phyloP scores from a whole-genome alignment of 2,329 filamentous ascomycete genomes.

The Coniosporium tulheliwenetii region DNA sequence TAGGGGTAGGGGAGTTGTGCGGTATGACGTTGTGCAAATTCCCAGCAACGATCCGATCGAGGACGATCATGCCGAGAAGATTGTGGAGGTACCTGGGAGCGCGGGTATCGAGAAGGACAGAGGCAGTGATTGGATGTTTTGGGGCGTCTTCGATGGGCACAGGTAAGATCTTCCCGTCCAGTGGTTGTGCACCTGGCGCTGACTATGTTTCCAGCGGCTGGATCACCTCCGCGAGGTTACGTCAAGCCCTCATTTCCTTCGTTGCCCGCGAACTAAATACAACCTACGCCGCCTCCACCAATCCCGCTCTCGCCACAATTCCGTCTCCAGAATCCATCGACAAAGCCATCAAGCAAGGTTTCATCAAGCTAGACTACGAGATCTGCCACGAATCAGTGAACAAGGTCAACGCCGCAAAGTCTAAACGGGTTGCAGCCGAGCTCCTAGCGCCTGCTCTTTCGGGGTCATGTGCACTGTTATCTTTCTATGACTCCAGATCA shows the following conservation, averaged over 20 bases:
- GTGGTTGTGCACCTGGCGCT: not conserved
- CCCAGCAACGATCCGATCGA: conserved; percentile 96
- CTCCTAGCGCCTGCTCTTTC: conserved; percentile 83
- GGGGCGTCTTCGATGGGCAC: conserved; percentile 97
- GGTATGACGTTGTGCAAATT: conserved; percentile 89
- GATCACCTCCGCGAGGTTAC: conserved; percentile 93
- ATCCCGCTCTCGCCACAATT: conserved; percentile 35
- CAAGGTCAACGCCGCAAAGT: conserved; percentile 77
- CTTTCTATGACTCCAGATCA: conserved; percentile 82
- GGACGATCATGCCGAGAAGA: conserved; percentile 96
- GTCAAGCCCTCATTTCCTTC: conserved; percentile 80
- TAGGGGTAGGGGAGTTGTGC: conserved; percentile 75
- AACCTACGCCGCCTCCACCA: conserved; percentile 63
- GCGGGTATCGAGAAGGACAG: conserved; percentile 38
- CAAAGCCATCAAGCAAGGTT: conserved; percentile 80
- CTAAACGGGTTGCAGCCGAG: conserved; percentile 82
- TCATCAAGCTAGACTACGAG: conserved; percentile 77
- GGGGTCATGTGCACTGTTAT: conserved; percentile 90
- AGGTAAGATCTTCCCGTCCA: conserved; percentile 41
- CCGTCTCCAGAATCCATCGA: conserved; percentile 74
- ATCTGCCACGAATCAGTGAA: conserved; percentile 89
- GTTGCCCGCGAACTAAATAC: conserved; percentile 85
- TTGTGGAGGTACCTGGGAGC: conserved; percentile 67
- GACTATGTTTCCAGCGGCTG: conserved; percentile 50
- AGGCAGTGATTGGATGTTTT: conserved; percentile 96